Conservation (phyloP, 2,329 filamentous ascomycete species). For the Hypomyces rosellus region DNA sequence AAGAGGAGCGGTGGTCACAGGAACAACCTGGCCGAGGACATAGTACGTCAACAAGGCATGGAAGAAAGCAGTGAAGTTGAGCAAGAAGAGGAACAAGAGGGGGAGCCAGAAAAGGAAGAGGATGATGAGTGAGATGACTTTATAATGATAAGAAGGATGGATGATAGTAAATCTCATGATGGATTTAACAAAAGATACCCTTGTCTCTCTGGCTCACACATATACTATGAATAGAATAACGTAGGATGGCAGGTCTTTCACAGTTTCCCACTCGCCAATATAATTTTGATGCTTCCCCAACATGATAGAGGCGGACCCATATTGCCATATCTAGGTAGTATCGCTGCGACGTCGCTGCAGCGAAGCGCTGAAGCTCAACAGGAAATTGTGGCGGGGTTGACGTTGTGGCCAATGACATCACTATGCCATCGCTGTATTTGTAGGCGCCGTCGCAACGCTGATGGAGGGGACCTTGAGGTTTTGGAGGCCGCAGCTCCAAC, state of each 20-base stretch:
- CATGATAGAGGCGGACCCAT: too few relatives aligned
- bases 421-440: not conserved
- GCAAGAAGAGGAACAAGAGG: slow-evolving; percentile 6
- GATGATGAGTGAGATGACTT: not conserved
- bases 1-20: slow-evolving; percentile 29
- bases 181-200: slow-evolving; percentile 12
- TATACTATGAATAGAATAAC: not conserved
- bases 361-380: too few relatives aligned
- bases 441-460: not conserved
- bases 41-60: slow-evolving; percentile 24
- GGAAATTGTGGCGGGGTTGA: not conserved
- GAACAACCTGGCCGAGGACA: slow-evolving; percentile 29
- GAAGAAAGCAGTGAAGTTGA: slow-evolving; percentile 20
- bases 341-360: not conserved
- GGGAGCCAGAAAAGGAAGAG: not conserved
- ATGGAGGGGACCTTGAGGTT: not conserved
- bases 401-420: slow-evolving; percentile 11
- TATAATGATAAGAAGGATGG: not conserved
- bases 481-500: not conserved
- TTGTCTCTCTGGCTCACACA: too few relatives aligned
- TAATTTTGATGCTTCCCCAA: too few relatives aligned
- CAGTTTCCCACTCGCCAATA: too few relatives aligned
- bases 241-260: not conserved
- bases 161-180: too few relatives aligned
- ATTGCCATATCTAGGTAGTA: too few relatives aligned